Percentiles rank a stretch among this genome's conserved stretches.
phyloP scores from a whole-genome alignment of 768 basidiomycete species.

The Boletus reticulatus region DNA sequence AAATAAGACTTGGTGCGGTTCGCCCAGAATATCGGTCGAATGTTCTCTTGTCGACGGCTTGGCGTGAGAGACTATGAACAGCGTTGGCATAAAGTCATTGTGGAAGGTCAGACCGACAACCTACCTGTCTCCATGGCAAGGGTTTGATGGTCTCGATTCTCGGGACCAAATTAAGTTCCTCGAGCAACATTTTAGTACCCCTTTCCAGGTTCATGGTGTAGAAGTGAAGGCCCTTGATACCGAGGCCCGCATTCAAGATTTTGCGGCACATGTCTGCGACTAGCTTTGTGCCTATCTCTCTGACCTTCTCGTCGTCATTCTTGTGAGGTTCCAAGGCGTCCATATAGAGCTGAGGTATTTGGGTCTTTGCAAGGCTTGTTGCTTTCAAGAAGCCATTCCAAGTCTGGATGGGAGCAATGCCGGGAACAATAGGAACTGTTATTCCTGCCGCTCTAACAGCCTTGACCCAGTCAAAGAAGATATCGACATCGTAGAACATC shows the following conservation, averaged over 20 bases:
- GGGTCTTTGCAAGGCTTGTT: slow-evolving; percentile 72
- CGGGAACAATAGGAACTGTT: slow-evolving; percentile 86
- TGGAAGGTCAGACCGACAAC: slow-evolving; percentile 13
- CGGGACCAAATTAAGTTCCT: slow-evolving; percentile 88
- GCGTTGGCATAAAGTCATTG: slow-evolving; percentile 3
- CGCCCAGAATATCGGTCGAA: slow-evolving; percentile 99
- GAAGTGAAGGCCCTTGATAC: slow-evolving; percentile 88
- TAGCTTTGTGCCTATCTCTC: slow-evolving; percentile 89
- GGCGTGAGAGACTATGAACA: slow-evolving; percentile 79
- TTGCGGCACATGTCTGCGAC: slow-evolving; percentile 92
- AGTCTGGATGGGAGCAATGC: slow-evolving; percentile 94
- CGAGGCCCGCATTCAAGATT: slow-evolving; percentile 77
- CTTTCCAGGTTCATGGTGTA: slow-evolving; percentile 98
- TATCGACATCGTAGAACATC: slow-evolving; percentile 93
- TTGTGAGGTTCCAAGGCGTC: slow-evolving; percentile 83
- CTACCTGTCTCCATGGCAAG: slow-evolving; percentile 93
- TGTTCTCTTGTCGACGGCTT: slow-evolving; percentile 84
- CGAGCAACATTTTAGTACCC: slow-evolving; percentile 91
- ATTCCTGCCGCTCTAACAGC: slow-evolving; percentile 82
- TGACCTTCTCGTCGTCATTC: slow-evolving; percentile 90
- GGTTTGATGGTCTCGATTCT: slow-evolving; percentile 91
- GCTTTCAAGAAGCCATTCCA: slow-evolving; percentile 93
- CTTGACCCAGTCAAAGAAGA: slow-evolving; percentile 92
- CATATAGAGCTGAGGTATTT: slow-evolving; percentile 72
- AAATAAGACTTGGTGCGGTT: slow-evolving; percentile 95